Evolutionary conservation across 2,329 filamentous ascomycete species (phyloP).

Genomic region (Rhytidhysteron rufulum): DNA sequence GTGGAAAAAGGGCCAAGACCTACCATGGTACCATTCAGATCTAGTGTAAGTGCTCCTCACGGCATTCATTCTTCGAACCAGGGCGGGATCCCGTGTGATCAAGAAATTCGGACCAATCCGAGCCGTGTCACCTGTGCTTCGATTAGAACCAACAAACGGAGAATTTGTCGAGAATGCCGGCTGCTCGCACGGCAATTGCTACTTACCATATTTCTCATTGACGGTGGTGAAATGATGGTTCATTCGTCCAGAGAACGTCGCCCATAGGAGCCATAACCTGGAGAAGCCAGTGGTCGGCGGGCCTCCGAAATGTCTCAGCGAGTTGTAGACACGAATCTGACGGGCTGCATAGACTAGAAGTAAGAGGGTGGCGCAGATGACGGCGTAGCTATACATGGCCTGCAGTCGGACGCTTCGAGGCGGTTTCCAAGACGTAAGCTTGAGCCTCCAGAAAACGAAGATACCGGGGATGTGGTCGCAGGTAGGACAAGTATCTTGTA

Average conservation of each 20-base stretch:
- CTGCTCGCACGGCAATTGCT: no score
- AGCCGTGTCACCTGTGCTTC: constrained; percentile 4
- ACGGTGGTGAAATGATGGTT: constrained; percentile 34
- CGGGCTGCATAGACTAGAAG: constrained; percentile 17
- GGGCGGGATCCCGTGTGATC: constrained; percentile 33
- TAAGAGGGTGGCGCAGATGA: constrained; percentile 6
- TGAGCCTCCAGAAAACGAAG: not conserved
- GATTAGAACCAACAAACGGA: no score
- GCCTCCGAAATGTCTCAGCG: constrained; percentile 33
- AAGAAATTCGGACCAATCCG: constrained; percentile 32
- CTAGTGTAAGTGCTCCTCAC: constrained; percentile 33
- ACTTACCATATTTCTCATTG: constrained; percentile 36
- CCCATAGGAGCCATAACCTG: constrained; percentile 35
- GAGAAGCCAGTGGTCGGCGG: constrained; percentile 37
- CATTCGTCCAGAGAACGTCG: constrained; percentile 35
- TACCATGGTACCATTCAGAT: constrained; percentile 21
- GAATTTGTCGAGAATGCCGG: constrained; percentile 1
- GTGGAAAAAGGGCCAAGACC: no score
- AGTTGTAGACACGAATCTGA: constrained; percentile 23
- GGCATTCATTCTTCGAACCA: constrained; percentile 36
- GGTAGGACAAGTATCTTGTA: not conserved
- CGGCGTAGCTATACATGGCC: constrained; percentile 1
- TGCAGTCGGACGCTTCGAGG: constrained; percentile 4
- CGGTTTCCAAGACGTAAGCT: not conserved
- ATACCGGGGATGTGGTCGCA: constrained; percentile 1